phyloP scores from a whole-genome alignment of 768 basidiomycete genomes.

The Sutorius australiensis region DNA sequence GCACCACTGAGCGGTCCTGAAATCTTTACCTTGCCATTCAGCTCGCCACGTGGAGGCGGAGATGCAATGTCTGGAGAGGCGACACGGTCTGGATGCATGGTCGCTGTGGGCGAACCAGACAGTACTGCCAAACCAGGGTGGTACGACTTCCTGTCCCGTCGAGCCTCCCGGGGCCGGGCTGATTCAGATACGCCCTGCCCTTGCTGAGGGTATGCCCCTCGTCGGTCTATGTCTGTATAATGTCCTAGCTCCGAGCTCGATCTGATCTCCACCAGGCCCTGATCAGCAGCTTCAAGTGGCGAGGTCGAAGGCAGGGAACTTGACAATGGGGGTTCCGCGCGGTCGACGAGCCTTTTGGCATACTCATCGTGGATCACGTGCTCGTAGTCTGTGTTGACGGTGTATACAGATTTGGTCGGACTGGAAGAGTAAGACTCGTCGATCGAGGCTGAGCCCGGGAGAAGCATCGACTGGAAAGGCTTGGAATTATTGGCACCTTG shows the following conservation, averaged over 20 bases:
- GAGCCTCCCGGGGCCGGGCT: constrained; percentile 45
- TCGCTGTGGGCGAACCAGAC: constrained; percentile 42
- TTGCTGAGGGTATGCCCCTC: constrained; percentile 26
- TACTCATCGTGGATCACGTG: constrained; percentile 21
- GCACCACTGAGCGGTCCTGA: constrained; percentile 83
- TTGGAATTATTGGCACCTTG: constrained; percentile 57
- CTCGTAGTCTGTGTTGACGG: constrained; percentile 35
- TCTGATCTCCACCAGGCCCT: constrained; percentile 38
- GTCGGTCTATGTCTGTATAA: constrained; percentile 60
- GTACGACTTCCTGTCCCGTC: constrained; percentile 59
- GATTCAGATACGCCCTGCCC: constrained; percentile 54
- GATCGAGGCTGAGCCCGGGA: constrained; percentile 20
- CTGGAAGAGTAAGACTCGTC: constrained; percentile 42
- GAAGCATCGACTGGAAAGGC: constrained; percentile 47
- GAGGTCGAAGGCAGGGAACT: constrained; percentile 52
- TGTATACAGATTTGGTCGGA: constrained; percentile 52
- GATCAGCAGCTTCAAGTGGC: constrained; percentile 36
- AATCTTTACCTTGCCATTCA: constrained; percentile 72
- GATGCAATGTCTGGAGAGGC: constrained; percentile 49
- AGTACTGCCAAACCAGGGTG: constrained; percentile 54
- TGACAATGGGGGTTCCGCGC: constrained; percentile 60
- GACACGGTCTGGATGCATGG: constrained; percentile 34
- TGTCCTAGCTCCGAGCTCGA: constrained; percentile 82
- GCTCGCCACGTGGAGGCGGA: constrained; percentile 49
- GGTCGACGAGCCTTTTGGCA: constrained; percentile 42